phyloP scores from a whole-genome alignment of 495 filamentous ascomycete genomes.

The Astrothelium subdiscretum region DNA sequence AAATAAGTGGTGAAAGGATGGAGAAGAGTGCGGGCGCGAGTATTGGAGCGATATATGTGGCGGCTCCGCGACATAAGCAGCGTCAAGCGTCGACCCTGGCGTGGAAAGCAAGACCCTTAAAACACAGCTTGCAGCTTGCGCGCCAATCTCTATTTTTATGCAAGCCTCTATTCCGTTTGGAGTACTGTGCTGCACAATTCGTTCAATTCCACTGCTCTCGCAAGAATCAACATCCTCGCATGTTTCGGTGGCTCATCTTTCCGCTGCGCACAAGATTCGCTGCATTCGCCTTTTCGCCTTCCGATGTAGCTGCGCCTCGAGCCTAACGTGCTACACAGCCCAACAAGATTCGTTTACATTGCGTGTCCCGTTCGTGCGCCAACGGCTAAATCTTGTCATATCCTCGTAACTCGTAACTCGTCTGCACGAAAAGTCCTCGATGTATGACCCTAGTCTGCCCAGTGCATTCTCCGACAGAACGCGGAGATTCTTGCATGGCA shows the following conservation, averaged over 20 bases:
- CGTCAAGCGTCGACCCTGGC: background rate
- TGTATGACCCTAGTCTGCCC: background rate
- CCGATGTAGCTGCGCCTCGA: constrained; percentile 1
- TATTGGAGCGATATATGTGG: constrained; percentile 1
- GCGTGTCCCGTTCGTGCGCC: background rate
- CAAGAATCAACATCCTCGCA: background rate
- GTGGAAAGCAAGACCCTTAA: background rate
- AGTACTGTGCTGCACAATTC: background rate
- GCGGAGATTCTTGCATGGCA: too few species aligned
- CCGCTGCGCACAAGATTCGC: background rate
- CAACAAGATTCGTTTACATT: background rate
- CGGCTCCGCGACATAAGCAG: constrained; percentile 3
- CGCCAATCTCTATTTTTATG: background rate
- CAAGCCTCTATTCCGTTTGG: background rate
- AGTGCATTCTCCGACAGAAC: too few species aligned
- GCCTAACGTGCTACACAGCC: background rate
- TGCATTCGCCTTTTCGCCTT: background rate
- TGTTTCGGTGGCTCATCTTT: background rate
- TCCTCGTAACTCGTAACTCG: background rate
- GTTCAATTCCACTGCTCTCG: background rate
- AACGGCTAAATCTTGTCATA: background rate
- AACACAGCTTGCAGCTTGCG: background rate
- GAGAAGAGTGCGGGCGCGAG: background rate
- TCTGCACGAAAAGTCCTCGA: background rate
- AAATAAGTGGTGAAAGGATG: background rate